These are phyloP conservation scores for Pontederia crassipes DNA, from an alignment of 176 grass and related monocot genomes.

Conservation along the genomic window DNA sequence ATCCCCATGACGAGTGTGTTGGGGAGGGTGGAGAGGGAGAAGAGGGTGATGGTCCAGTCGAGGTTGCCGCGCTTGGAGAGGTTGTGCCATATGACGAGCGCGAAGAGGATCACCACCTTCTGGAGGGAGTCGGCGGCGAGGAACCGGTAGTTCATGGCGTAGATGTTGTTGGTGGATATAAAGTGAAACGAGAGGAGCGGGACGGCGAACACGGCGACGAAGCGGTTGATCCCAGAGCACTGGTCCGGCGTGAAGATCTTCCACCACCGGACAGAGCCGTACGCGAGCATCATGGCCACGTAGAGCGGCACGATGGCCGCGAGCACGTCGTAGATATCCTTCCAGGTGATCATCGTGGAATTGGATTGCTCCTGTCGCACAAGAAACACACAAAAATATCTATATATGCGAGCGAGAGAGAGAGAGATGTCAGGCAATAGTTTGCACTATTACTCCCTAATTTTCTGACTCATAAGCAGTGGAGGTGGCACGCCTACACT, in stretches of 20 bases:
- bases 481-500: too few relatives aligned
- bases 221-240: conserved; percentile 96
- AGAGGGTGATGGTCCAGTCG: conserved; percentile 96
- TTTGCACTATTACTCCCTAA: too few relatives aligned
- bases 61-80: conserved; percentile 35
- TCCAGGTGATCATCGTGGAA: conserved; percentile 64
- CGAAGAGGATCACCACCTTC: conserved; percentile 72
- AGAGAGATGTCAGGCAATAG: too few relatives aligned
- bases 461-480: too few relatives aligned
- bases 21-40: conserved; percentile 86
- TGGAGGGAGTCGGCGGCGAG: conserved; percentile 86
- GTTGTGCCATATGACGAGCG: conserved; percentile 74
- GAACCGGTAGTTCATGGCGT: conserved; percentile 93
- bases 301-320: conserved; percentile 89
- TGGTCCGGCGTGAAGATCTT: conserved; percentile 87
- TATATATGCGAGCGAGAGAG: too few relatives aligned
- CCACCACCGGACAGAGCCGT: conserved; percentile 90
- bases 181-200: conserved; percentile 98
- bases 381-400: too few relatives aligned
- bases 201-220: conserved; percentile 95
- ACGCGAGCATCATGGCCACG: conserved; percentile 91
- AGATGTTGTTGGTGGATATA: conserved; percentile 81
- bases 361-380: too few relatives aligned
- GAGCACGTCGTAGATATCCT: conserved; percentile 92
- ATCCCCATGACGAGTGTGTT: conserved; percentile 99